Evolutionary conservation across 208 protist species (phyloP).

Genomic region (Trypanosoma lewisi): DNA sequence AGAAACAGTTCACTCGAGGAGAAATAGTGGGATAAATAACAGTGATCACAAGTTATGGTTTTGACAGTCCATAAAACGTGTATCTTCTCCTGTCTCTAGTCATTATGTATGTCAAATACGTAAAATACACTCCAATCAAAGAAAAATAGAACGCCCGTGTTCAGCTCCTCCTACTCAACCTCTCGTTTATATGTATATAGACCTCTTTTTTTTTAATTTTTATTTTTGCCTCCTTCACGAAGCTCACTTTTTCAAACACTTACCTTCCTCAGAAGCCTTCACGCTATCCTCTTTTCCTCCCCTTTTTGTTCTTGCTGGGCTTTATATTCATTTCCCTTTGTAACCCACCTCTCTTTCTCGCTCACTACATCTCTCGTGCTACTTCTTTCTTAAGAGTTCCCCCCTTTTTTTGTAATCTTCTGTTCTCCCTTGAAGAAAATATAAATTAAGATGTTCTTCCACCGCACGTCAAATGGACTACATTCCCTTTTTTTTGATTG

Average conservation of each 20-base stretch:
- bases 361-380: no score
- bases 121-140: no score
- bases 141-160: no score
- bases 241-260: no score
- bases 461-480: not conserved
- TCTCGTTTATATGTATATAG: no score
- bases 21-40: not conserved
- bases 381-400: slow-evolving; percentile 3
- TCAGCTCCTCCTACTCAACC: no score
- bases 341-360: not conserved
- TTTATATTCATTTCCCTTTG: no score
- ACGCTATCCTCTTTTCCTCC: not conserved
- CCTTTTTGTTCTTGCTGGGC: not conserved
- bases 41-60: not conserved
- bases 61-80: not conserved
- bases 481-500: no score
- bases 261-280: no score
- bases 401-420: not conserved
- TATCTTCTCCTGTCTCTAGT: not conserved
- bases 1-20: not conserved
- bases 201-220: not conserved
- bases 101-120: not conserved
- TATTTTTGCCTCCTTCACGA: not conserved
- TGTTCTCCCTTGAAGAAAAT: slow-evolving; percentile 2
- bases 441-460: not conserved